Evolutionary conservation across 768 basidiomycete genomes (phyloP).

Genomic region (Wakefieldia striispora): DNA sequence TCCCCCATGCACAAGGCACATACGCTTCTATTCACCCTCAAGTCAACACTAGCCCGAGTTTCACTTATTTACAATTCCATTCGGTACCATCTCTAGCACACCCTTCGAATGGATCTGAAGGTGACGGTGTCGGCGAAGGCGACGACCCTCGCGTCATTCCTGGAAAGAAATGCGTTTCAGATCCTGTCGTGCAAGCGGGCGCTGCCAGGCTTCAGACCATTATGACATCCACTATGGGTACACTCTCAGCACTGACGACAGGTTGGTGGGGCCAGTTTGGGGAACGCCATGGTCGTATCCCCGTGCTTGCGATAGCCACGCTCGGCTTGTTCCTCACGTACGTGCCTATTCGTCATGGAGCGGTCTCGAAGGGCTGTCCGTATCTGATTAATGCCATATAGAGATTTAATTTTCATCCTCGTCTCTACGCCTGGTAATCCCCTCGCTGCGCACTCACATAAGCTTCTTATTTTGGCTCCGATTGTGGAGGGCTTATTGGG

Average conservation of each 20-base stretch:
- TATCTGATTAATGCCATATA: constrained; percentile 29
- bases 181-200: constrained; percentile 61
- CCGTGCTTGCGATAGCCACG: constrained; percentile 63
- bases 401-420: constrained; percentile 78
- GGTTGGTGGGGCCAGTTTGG: constrained; percentile 86
- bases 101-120: constrained; percentile 18
- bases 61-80: constrained; percentile 12
- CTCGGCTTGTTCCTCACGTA: constrained; percentile 74
- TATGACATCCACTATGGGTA: constrained; percentile 74
- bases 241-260: constrained; percentile 77
- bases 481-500: constrained; percentile 78
- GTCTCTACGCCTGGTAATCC: constrained; percentile 64
- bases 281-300: constrained; percentile 73
- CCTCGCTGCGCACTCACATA: constrained; percentile 64
- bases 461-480: constrained; percentile 74
- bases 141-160: constrained; percentile 40
- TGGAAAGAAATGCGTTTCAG: constrained; percentile 38
- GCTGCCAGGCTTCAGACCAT: constrained; percentile 75
- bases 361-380: neutral
- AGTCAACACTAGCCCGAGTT: constrained; percentile 5
- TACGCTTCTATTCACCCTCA: constrained; percentile 2
- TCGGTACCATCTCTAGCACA: neutral
- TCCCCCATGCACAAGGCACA: neutral
- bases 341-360: constrained; percentile 33
- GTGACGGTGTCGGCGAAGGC: constrained; percentile 31